Evolutionary conservation across 2,329 filamentous ascomycete genomes (phyloP), one percentile per base, ranked within the genome.

Genomic region (Neophaeococcomyces aloes): DNA sequence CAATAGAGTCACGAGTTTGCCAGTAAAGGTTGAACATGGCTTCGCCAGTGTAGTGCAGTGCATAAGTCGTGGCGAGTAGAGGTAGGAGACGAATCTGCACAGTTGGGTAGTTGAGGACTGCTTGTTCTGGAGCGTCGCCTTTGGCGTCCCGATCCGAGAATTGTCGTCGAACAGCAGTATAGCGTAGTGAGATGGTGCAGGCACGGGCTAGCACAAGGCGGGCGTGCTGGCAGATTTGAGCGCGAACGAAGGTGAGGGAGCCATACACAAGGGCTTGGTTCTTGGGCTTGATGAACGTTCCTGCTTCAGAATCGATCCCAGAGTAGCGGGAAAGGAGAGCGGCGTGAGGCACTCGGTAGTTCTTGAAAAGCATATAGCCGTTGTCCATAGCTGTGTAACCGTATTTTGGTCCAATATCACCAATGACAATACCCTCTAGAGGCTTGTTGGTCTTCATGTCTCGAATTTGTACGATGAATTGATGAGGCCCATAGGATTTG

Each of bases 361-460:
- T 59, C 45, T 72, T 57, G 56, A 74, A 73, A 3, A 74, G 61
- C 66, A 72, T 69, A 54, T 74, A 74, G 0, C 67, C 70, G 45
- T 73, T 73, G 46, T 74, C 68, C 69, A 71, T 71, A 3, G 63
- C 64, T 17, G 67, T 64, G 48, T 74, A 74, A 7, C 70, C 71
- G 52, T 74, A 72, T 45, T 74, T 74, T n/a, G 70, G 68, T 2
- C 71, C 71, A 50, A 74, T 72, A 47, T 74, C 70, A n/a, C 70
- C 70, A 13, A 74, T 66, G 2, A 67, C 64, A 42, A 74, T 69
- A 1, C 69, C 69, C 4, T 62, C 50, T 4, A 72, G 52, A 10
- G 70, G 66, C 48, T 65, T 58, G 46, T 72, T 66, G 2, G 67
- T 71, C 44, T 66, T 63, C 55, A 64, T 58, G 50, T 72, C 65